Evolutionary conservation across 176 grass and related monocot species (phyloP), one percentile per base, ranked within the genome.

Genomic region (Oryza longistaminata): DNA sequence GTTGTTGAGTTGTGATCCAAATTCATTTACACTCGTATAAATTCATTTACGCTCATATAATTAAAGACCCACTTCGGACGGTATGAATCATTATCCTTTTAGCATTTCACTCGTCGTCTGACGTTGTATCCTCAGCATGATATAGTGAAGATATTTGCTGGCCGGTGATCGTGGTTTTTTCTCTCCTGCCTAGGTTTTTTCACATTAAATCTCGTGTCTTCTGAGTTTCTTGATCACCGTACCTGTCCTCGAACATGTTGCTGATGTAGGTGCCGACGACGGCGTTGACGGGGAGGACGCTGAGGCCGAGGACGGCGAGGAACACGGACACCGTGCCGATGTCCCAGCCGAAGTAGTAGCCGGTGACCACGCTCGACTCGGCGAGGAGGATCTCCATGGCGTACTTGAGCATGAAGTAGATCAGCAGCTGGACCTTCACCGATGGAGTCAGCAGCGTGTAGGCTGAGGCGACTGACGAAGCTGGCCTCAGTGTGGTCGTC

Each of bases 351-450:
- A 92, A 89, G 79, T 92, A 92, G 33, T 78, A 74, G 64, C 73
- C 49, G 10, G 90, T 89, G 0, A 89, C 65, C 45, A 92, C 83
- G 67, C 79, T 92, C 27, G 83, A 92, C 33, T 89, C 90, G 1
- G 87, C 78, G 10, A 92, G 83, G 21, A 92, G 77, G 66, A 89
- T 89, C 64, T 92, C 90, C 87, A 86, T 86, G 24, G 87, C 83
- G 85, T 88, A 92, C 24, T 89, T 92, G 1, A 92, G 90, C 90
- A 86, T 86, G 70, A 92, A 89, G 71, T 92, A 92, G 2, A 92
- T 89, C 64, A 86, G 68, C 26, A 92, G 58, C 72, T 92, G 86
- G 26, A 92, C 90, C 86, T 88, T 92, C 22, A 92, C 86, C n/a
- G 90, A 92, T 6, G 87, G 90, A 24, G 90, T 88, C 11, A 92